Conservation (phyloP, 208 protist species). For the Leishmania mexicana region DNA sequence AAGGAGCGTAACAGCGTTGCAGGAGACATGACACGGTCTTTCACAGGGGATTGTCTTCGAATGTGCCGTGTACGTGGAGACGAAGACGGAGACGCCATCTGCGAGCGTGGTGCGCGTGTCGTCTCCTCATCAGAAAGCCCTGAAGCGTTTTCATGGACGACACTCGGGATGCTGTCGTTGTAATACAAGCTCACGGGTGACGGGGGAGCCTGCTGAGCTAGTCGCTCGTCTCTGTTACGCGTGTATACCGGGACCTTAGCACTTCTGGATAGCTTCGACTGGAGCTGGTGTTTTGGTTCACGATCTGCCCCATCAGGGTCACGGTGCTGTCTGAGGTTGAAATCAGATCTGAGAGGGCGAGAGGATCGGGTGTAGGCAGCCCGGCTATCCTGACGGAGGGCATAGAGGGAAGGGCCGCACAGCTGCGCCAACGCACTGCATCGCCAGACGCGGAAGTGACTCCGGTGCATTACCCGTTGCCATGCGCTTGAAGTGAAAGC, state of each 20-base stretch:
- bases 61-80: not conserved
- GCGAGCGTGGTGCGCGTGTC: not conserved
- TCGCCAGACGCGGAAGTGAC: not conserved
- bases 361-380: not conserved
- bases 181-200: not conserved
- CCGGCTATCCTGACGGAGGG: not conserved
- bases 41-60: not conserved
- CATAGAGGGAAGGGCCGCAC: not conserved
- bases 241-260: not conserved
- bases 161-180: not conserved
- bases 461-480: not conserved
- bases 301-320: not conserved
- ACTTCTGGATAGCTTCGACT: not conserved
- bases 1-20: slow-evolving; percentile 1
- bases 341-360: not conserved
- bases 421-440: not conserved
- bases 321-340: not conserved
- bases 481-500: not conserved
- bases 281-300: not conserved
- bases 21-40: slow-evolving; percentile 2
- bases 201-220: not conserved
- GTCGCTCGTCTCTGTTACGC: not conserved
- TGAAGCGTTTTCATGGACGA: not conserved
- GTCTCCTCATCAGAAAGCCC: too few species aligned
- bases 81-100: not conserved